Evolutionary conservation across 495 filamentous ascomycete species (phyloP).

Genomic region (Aspergillus sparsus): DNA sequence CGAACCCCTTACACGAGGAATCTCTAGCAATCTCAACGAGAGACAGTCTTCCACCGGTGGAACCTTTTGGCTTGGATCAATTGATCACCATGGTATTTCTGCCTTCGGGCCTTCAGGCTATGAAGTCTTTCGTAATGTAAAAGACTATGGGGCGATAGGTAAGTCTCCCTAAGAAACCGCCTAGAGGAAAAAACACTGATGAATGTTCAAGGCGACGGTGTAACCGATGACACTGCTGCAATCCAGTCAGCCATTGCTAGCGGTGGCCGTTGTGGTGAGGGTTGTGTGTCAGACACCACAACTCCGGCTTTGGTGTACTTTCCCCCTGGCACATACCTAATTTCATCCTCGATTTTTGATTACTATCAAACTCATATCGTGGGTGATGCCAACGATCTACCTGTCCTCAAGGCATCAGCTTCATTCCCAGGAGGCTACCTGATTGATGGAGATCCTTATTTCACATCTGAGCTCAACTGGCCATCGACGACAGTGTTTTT

Average conservation of each 20-base stretch:
- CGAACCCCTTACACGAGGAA: not conserved
- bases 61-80: not conserved
- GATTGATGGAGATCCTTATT: conserved; percentile 69
- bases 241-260: conserved; percentile 62
- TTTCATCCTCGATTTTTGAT: conserved; percentile 56
- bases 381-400: conserved; percentile 63
- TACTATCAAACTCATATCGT: conserved; percentile 69
- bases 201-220: conserved; percentile 51
- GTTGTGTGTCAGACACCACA: conserved; percentile 50
- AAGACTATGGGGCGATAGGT: conserved; percentile 59
- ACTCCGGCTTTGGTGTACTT: conserved; percentile 64
- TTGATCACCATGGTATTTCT: not conserved
- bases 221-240: conserved; percentile 65
- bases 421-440: conserved; percentile 64
- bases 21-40: not conserved
- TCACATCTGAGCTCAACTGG: conserved; percentile 48
- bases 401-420: conserved; percentile 64
- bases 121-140: conserved; percentile 59
- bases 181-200: conserved; percentile 10
- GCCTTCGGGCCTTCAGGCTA: conserved; percentile 34
- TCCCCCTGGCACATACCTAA: conserved; percentile 63
- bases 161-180: conserved; percentile 5
- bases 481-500: conserved; percentile 72
- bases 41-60: not conserved
- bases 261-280: conserved; percentile 49